A percentile compares a stretch with the other conserved stretches of the same genome.
Evolutionary conservation across 139 green algal species (phyloP).

Genomic region (Chloropicon primus): DNA sequence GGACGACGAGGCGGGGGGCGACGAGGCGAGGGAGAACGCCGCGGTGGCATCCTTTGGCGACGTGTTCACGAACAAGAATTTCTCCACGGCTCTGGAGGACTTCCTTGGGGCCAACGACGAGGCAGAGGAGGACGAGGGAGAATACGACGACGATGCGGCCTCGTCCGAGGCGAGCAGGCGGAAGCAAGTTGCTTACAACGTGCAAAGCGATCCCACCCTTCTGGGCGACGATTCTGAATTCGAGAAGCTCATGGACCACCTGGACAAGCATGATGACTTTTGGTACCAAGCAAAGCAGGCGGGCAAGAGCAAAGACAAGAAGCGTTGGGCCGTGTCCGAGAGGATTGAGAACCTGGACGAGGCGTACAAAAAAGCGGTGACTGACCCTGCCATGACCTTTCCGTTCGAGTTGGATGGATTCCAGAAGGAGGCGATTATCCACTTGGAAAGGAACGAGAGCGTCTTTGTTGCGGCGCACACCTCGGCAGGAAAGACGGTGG

Average conservation of each 20-base stretch:
- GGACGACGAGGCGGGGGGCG: not conserved
- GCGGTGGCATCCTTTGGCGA: not conserved
- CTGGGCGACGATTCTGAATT: not conserved
- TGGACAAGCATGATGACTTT: not conserved
- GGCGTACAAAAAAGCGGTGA: not conserved
- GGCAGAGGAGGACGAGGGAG: not conserved
- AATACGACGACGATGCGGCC: not conserved
- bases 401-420: constrained; percentile 89
- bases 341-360: not conserved
- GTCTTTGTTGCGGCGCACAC: constrained; percentile 86
- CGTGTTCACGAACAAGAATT: not conserved
- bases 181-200: not conserved
- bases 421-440: constrained; percentile 76
- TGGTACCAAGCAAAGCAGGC: not conserved
- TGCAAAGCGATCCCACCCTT: not conserved
- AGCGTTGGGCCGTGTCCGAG: not conserved
- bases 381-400: constrained; percentile 18
- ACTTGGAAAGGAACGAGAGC: constrained; percentile 49
- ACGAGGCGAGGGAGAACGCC: not conserved
- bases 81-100: not conserved
- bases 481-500: constrained; percentile 87
- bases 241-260: not conserved
- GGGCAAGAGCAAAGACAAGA: not conserved
- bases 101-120: not conserved
- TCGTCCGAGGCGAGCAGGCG: not conserved